Conservation (phyloP, 768 basidiomycete species). For the Mycena venus region DNA sequence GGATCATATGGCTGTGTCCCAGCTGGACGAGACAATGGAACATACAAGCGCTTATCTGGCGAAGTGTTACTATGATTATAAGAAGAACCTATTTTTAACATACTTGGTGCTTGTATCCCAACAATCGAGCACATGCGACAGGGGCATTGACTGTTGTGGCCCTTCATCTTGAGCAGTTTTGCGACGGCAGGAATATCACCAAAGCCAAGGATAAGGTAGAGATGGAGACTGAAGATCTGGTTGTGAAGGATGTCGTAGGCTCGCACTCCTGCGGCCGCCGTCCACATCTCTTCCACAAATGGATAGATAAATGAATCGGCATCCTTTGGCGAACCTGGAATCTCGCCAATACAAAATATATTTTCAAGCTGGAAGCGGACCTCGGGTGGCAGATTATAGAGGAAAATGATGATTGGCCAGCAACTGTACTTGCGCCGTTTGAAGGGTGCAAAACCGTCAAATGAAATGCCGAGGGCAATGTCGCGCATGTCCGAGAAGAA, state of each 20-base stretch:
- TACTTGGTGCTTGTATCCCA: not conserved
- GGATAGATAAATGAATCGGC: conserved; percentile 49
- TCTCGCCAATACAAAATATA: conserved; percentile 47
- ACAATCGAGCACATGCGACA: conserved; percentile 6
- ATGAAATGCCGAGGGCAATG: conserved; percentile 50
- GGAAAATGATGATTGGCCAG: conserved; percentile 48
- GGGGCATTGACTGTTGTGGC: conserved; percentile 7
- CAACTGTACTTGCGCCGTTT: conserved; percentile 38
- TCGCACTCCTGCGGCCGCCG: conserved; percentile 10
- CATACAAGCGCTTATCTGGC: not conserved
- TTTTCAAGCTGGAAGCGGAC: conserved; percentile 43
- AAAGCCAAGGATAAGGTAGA: not conserved
- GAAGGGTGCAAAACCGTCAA: conserved; percentile 51
- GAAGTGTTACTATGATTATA: no score
- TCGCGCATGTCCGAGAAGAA: conserved; percentile 49
- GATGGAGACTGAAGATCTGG: not conserved
- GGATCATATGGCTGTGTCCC: conserved; percentile 38
- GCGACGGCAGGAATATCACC: conserved; percentile 6
- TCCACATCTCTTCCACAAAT: conserved; percentile 18
- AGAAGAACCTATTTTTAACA: no score
- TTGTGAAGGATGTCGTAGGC: not conserved
- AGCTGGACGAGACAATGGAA: not conserved
- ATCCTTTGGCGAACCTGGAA: conserved; percentile 47
- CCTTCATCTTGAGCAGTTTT: conserved; percentile 11
- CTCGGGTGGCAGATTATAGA: conserved; percentile 49